These are phyloP conservation scores for Babesia gibsoni DNA, from an alignment of 169 alveolate genomes.

Conservation along the genomic window DNA sequence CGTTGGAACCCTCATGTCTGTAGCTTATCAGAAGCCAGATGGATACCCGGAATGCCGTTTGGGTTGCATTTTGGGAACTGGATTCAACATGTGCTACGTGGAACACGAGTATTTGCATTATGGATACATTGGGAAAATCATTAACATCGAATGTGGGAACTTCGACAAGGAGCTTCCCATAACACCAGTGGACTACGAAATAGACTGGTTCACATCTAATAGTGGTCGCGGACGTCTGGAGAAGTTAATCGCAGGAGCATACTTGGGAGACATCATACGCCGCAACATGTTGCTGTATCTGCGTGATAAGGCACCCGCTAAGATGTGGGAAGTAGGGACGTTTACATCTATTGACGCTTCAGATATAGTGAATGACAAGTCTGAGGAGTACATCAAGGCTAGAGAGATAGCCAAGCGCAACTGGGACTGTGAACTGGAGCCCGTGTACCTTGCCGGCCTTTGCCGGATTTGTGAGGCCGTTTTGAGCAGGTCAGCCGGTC, in stretches of 20 bases:
- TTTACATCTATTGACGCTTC: conserved; percentile 74
- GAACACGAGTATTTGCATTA: conserved; percentile 80
- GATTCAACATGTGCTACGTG: conserved; percentile 82
- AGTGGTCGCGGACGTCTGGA: conserved; percentile 83
- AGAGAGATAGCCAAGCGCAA: conserved; percentile 56
- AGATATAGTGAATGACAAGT: conserved; percentile 69
- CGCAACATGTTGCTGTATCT: conserved; percentile 71
- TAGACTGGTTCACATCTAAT: conserved; percentile 79
- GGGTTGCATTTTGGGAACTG: conserved; percentile 88
- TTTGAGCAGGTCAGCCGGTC: conserved; percentile 81
- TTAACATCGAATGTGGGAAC: conserved; percentile 87
- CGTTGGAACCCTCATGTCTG: conserved; percentile 86
- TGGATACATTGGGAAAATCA: conserved; percentile 81
- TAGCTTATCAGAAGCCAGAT: conserved; percentile 79
- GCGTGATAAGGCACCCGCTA: conserved; percentile 76
- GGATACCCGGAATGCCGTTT: conserved; percentile 76
- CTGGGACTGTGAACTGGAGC: conserved; percentile 75
- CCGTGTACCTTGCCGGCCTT: conserved; percentile 53
- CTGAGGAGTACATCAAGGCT: conserved; percentile 60
- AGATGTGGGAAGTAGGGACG: conserved; percentile 71
- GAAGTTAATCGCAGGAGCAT: conserved; percentile 85
- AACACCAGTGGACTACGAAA: conserved; percentile 79
- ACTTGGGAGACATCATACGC: conserved; percentile 86
- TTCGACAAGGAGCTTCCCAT: conserved; percentile 81
- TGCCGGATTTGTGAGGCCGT: conserved; percentile 73